phyloP scores from a whole-genome alignment of 202 grass and related monocot genomes.

The Carex arenaria region DNA sequence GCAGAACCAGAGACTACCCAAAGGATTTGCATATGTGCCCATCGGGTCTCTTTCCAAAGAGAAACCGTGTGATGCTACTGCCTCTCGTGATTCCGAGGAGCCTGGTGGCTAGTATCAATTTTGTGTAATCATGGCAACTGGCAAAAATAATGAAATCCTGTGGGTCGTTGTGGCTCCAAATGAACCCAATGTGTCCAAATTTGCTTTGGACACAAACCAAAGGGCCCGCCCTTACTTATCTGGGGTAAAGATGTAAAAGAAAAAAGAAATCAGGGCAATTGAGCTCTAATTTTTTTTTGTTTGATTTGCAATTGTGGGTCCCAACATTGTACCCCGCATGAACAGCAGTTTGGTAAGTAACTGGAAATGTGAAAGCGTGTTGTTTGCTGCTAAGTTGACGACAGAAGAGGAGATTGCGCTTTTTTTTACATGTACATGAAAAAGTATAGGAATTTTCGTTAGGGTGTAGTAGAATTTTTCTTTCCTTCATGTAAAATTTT shows the following conservation, averaged over 20 bases:
- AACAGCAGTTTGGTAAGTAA: background rate
- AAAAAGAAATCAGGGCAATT: constrained; percentile 11
- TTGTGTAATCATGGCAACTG: constrained; percentile 10
- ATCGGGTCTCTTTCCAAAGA: constrained; percentile 89
- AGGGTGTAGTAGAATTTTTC: constrained; percentile 23
- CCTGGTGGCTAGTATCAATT: constrained; percentile 70
- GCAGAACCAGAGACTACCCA: constrained; percentile 86
- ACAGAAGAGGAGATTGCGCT: constrained; percentile 11
- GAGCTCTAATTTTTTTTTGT: constrained; percentile 8
- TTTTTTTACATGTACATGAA: constrained; percentile 38
- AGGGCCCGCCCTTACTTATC: background rate
- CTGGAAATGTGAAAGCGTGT: constrained; percentile 4
- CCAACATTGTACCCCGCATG: constrained; percentile 17
- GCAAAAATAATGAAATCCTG: constrained; percentile 25
- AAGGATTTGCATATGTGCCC: constrained; percentile 87
- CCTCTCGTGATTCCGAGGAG: constrained; percentile 60
- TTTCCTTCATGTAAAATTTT: constrained; percentile 24
- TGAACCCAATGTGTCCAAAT: constrained; percentile 3
- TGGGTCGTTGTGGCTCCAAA: constrained; percentile 11
- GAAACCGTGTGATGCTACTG: constrained; percentile 45
- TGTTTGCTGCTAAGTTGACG: constrained; percentile 25
- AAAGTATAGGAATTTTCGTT: constrained; percentile 33
- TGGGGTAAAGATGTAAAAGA: constrained; percentile 26
- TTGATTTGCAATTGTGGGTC: constrained; percentile 24
- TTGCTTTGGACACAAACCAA: constrained; percentile 12